Base-by-base conservation (phyloP, 441 rosid genomes). In the Mallotus japonicus region DNA sequence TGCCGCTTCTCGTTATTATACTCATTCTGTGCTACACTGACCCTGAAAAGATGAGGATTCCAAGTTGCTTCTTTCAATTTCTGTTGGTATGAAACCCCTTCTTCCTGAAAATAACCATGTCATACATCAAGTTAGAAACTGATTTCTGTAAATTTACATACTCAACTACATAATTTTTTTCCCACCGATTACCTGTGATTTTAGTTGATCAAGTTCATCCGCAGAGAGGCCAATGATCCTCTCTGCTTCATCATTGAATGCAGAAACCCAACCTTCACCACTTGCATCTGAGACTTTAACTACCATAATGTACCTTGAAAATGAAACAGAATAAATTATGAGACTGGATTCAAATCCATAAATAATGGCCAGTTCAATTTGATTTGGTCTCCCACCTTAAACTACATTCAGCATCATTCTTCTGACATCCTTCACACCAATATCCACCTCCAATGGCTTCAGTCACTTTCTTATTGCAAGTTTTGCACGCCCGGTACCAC, bases 361-460 rank as follows among this genome's bases (percentile, higher is more conserved):
- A 37, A 57, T 40, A 62, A 10, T 40, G 32, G 32, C 8, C 44
- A 11, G 9, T 12, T 0, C 8, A 62, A 28, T 8, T 60, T 44
- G 10, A 46, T 3, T 44, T 2, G 34, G 24, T 60, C 59, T 77
- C 77, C 69, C 37, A 92, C 99, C 99, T 90, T 71, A 95, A 72
- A 75, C 77, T 85, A 75, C 96, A 89, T 71, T 89, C 93, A 46
- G 83, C 86, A 56, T 91, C 94, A 70, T 81, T 92, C 80, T 89
- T 91, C 86, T 95, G 98, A 86, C 99, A 95, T 60, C 92, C 93
- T 82, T 92, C 99, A 68, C 99, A 95, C 97, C 97, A 95, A 75
- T 87, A 92, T 44, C 98, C 98, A 69, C 96, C 88, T 72, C 87
- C 95, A 51, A 92, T 46, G 22, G 89, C 88, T 77, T 90, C 97